Evolutionary conservation across 192 early-diverging fungal genomes (phyloP).

Genomic region (Spizellomyces sp.): DNA sequence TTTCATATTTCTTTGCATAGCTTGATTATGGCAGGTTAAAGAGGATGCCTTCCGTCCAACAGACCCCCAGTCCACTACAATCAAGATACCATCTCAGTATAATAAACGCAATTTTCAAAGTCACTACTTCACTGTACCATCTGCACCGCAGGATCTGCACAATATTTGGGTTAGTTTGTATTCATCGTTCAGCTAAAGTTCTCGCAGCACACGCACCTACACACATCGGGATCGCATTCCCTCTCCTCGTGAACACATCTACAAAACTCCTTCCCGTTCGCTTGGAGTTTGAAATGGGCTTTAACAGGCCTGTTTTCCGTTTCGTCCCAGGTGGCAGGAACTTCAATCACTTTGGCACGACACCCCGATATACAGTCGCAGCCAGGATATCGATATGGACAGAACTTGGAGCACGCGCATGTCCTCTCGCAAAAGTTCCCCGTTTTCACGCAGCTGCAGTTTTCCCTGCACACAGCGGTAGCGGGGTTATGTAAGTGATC

Average conservation of each 20-base stretch:
- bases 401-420: conserved; percentile 4
- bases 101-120: too few species aligned
- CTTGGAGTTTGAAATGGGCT: not conserved
- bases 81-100: too few species aligned
- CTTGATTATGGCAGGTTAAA: too few species aligned
- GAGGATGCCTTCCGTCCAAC: too few species aligned
- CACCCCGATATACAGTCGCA: not conserved
- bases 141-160: not conserved
- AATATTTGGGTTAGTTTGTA: too few species aligned
- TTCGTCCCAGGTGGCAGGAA: too few species aligned
- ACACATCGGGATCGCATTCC: conserved; percentile 6
- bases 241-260: not conserved
- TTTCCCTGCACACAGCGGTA: not conserved
- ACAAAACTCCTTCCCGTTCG: not conserved
- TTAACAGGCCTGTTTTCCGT: too few species aligned
- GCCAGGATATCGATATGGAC: conserved; percentile 3
- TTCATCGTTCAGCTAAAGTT: too few species aligned
- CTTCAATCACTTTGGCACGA: not conserved
- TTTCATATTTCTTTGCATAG: too few species aligned
- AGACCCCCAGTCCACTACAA: too few species aligned
- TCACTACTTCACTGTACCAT: not conserved
- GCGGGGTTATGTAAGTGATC: not conserved
- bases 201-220: not conserved
- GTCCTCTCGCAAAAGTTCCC: not conserved
- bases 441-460: conserved; percentile 9